Evolutionary conservation across 345 rosid genomes (phyloP).

Genomic region (Hibiscus mutabilis): DNA sequence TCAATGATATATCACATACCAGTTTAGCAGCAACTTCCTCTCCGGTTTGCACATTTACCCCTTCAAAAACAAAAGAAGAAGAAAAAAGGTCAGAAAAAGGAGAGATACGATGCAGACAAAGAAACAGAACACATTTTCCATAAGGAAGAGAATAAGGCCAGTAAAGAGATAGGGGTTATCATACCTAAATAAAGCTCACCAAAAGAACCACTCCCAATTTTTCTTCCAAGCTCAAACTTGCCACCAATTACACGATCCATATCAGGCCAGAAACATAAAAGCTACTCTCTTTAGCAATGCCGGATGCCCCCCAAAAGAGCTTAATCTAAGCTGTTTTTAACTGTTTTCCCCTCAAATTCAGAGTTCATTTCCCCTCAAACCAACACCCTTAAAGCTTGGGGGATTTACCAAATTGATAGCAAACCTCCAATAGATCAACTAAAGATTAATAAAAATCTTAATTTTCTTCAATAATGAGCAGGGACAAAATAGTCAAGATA

Average conservation of each 20-base stretch:
- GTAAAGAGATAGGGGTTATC: not conserved
- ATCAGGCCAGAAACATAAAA: conserved; percentile 4
- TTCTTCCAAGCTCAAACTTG: conserved; percentile 64
- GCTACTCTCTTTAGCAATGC: not conserved
- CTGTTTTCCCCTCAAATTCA: conserved; percentile 16
- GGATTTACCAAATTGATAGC: conserved; percentile 24
- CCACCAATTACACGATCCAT: conserved; percentile 62
- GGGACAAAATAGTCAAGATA: not conserved
- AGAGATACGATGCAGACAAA: conserved; percentile 1
- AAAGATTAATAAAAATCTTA: not conserved
- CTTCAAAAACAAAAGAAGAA: not conserved
- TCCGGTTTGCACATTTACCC: not conserved
- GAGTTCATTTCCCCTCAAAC: conserved; percentile 13
- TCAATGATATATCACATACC: not conserved
- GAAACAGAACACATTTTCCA: not conserved
- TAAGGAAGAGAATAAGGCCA: not conserved
- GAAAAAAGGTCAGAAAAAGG: not conserved
- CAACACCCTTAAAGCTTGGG: conserved; percentile 7
- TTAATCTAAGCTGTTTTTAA: conserved; percentile 8
- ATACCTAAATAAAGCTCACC: conserved; percentile 74
- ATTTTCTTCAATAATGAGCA: conserved; percentile 6
- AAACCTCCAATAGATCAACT: not conserved
- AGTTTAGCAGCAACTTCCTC: not conserved
- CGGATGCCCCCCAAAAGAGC: conserved; percentile 3
- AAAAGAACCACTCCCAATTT: conserved; percentile 82